Evolutionary conservation across 2,329 filamentous ascomycete species (phyloP), one percentile per base, ranked within the genome.

Genomic region (Fusarium transvaalense): DNA sequence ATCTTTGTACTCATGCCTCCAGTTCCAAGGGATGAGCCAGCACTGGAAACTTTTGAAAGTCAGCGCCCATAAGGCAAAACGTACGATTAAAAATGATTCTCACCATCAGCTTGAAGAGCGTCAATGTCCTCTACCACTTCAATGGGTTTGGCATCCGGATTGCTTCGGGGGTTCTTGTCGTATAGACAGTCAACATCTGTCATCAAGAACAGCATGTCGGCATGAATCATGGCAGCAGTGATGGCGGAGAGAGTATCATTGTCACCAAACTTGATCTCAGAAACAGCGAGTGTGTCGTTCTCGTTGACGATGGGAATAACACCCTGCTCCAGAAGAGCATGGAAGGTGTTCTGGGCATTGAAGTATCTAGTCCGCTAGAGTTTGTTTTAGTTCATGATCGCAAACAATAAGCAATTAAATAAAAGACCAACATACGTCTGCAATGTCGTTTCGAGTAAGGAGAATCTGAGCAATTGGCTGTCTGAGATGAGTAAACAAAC

Each of bases 1-100:
- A 99, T 97, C 82, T 99, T 99, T 61, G 96, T 99, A 68, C 91
- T 91, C 96, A 99, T 99, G 43, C 96, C 96, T 21, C 96, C 96
- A 3, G 96, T 99, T 23, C 96, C 96, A 17, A 99, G 82, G 6
- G 92, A 86, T 4, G 94, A 97, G 6, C 96, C 96, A 23, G 93
- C 92, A 31, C 91, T 93, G 4, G 94, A 97, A 9, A 97, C 94
- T 91, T 57, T 52, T 19, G 19, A 45, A 23, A 29, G 42, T 77
- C 58, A 78, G 70, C 45, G 9, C 19, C 48, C 14, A 25, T 4
- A 23, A n/a, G 12, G 3, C 13, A 27, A 55, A 27, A 19, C 23
- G 37, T 21, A 29, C 9, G 38, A n/a, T 27, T 21, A 6, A 48
- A 34, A 10, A 23, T 32, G 15, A 3, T 14, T n/a, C 81, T 61